These are phyloP conservation scores for Diplodia seriata DNA, from an alignment of 2,329 filamentous ascomycete species.

Conservation along the genomic window DNA sequence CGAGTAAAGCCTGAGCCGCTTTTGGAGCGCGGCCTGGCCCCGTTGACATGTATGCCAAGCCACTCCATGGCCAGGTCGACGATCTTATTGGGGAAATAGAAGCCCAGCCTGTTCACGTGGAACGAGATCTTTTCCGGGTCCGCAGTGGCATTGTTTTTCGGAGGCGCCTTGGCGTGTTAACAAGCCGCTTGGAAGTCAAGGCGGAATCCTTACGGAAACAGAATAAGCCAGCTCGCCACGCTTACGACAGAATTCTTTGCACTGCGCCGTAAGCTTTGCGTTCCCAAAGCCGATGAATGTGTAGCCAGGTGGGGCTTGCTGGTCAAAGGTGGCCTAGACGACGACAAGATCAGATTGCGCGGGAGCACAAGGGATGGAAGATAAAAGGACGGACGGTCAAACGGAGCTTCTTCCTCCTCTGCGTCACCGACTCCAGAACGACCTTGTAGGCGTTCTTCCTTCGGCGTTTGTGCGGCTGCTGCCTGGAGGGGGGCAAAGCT, in stretches of 20 bases:
- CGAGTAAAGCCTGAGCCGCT: constrained; percentile 44
- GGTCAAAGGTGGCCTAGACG: constrained; percentile 61
- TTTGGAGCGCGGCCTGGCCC: constrained; percentile 33
- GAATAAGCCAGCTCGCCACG: constrained; percentile 62
- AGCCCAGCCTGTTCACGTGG: constrained; percentile 67
- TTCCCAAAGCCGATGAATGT: constrained; percentile 67
- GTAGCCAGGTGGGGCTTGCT: constrained; percentile 65
- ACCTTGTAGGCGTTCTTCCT: constrained; percentile 62
- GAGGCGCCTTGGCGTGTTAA: constrained; percentile 41
- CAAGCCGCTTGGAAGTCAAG: constrained; percentile 34
- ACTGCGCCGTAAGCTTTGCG: constrained; percentile 63
- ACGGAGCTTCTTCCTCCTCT: constrained; percentile 66
- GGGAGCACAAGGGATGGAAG: constrained; percentile 28
- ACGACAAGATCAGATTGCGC: constrained; percentile 42
- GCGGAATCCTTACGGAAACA: constrained; percentile 62
- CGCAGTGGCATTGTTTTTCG: constrained; percentile 58
- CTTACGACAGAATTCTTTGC: constrained; percentile 65
- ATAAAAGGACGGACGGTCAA: constrained; percentile 51
- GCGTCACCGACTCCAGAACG: constrained; percentile 63
- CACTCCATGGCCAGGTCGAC: constrained; percentile 63
- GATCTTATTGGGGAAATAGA: constrained; percentile 67
- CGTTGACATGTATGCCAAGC: constrained; percentile 50
- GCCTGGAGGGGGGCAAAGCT: neutral
- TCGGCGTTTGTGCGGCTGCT: constrained; percentile 39
- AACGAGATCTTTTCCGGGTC: constrained; percentile 62